Evolutionary conservation across 805 yeast genomes (phyloP), one percentile per base, ranked within the genome.

Genomic region (Spathaspora arborariae): DNA sequence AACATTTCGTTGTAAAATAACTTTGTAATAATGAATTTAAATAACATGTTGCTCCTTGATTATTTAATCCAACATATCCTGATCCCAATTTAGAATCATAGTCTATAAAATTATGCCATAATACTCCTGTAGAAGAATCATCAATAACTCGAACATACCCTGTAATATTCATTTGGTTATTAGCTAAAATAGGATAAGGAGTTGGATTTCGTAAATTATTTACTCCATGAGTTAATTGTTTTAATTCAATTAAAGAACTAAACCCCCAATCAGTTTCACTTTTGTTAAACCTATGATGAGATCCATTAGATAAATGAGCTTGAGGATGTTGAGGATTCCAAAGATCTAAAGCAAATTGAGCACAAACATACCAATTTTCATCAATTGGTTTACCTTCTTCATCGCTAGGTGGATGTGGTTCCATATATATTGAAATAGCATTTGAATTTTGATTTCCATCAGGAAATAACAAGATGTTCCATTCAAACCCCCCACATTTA

Each of bases 1-100:
- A 94, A 24, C 73, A 70, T 52, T 81, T 82, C 0, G 99, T 94
- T 59, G 88, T 88, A 63, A 76, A 94, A 55, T 94, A 86, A 9
- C 96, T 87, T 64, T 94, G 99, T 45, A 94, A 67, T 49, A 94
- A 74, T 0, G 98, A 92, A 63, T 94, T 94, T 60, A 94, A 78
- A 66, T 94, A 94, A 64, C 99, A 94, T 0, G 99, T 94, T 2
- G 99, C 99, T 52, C 99, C 99, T 69, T 94, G 99, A 60, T 94
- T 94, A 54, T 81, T 84, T 51, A 94, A 79, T 1, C 99, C 99
- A 7, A 90, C 96, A 61, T 76, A 90, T 0, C 98, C 97, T 0
- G 98, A 88, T 44, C 72, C 81, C 56, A 82, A 79, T 62, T 90
- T 89, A 1, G 97, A 90, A 64, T 94, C 89, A 65, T 88, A 88